Evolutionary conservation across 2,329 filamentous ascomycete species (phyloP), one percentile per base, ranked within the genome.

Genomic region (Chalaropsis thielavioides): DNA sequence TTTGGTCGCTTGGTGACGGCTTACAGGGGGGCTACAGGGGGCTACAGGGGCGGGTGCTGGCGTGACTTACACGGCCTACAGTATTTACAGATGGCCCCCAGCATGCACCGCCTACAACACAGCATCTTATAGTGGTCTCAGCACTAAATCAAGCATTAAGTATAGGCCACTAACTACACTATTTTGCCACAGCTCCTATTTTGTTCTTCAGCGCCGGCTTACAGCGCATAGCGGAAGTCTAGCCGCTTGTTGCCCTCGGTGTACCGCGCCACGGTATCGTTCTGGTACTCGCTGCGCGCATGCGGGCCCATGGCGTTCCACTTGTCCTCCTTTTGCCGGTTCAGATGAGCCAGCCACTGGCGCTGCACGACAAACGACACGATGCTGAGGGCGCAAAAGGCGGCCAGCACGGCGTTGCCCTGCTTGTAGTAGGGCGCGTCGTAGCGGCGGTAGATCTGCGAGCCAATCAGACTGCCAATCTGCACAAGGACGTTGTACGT

Each of bases 371-470:
- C 66, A 67, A 81, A 81, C 1, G 80, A 61, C 5, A 67, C 65
- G 8, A 70, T 63, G 58, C 72, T 71, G 40, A 72, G 63, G 46
- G 69, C 70, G 2, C 69, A 68, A 2, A 73, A 69, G 3, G 62
- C 66, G 17, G 71, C 66, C 11, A 72, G 63, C 6, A 70, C 67
- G 63, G 74, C 75, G 67, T 82, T 82, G 0, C 80, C 80, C 2
- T 74, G 73, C 22, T 74, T 67, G 49, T 70, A 79, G 7, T 75
- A 71, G 1, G 77, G 79, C 63, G 73, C 72, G 61, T 80, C 76
- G 65, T 80, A 74, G 66, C 74, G 71, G 22, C 78, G 75, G 69
- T 80, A 81, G 61, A 81, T 78, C 62, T 80, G 78, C 0, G 74
- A 74, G 3, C 73, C 73, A 49, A 78, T 76, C 44, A 80, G 77